Evolutionary conservation across 257 asterid species (phyloP).

Genomic region (Petrea volubilis): DNA sequence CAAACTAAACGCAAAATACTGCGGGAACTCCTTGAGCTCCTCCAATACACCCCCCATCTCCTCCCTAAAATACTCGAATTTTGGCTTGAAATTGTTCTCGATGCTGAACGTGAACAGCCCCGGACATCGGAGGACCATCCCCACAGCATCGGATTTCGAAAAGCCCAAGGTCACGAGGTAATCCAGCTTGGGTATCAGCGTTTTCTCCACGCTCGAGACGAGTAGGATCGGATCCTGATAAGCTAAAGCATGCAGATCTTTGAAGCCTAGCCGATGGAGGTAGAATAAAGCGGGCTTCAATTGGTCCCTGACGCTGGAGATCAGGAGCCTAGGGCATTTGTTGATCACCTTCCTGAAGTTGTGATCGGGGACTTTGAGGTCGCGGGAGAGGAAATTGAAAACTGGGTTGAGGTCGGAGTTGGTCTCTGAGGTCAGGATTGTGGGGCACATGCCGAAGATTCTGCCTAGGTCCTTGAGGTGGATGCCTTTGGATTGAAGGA

Average conservation of each 20-base stretch:
- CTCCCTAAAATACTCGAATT: conserved; percentile 56
- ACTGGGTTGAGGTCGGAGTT: conserved; percentile 60
- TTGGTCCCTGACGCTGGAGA: conserved; percentile 69
- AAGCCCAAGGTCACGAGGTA: conserved; percentile 60
- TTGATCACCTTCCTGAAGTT: conserved; percentile 62
- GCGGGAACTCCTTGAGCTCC: conserved; percentile 76
- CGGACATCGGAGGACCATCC: conserved; percentile 82
- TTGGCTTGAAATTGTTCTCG: conserved; percentile 82
- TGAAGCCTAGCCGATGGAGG: conserved; percentile 70
- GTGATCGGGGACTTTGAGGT: conserved; percentile 62
- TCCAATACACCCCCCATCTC: conserved; percentile 65
- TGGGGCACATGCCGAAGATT: conserved; percentile 88
- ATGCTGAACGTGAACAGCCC: conserved; percentile 76
- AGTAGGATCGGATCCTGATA: conserved; percentile 71
- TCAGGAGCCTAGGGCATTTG: conserved; percentile 72
- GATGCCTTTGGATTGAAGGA: conserved; percentile 85
- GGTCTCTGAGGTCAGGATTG: conserved; percentile 68
- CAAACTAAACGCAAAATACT: conserved; percentile 81
- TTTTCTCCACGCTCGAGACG: conserved; percentile 80
- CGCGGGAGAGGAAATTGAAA: conserved; percentile 62
- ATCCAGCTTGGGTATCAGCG: conserved; percentile 75
- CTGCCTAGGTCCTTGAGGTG: conserved; percentile 79
- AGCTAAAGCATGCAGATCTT: conserved; percentile 52
- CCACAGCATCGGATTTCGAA: conserved; percentile 53
- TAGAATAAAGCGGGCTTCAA: conserved; percentile 82